Evolutionary conservation across 345 rosid species (phyloP), one percentile per base, ranked within the genome.

Genomic region (Rubroshorea leprosula): DNA sequence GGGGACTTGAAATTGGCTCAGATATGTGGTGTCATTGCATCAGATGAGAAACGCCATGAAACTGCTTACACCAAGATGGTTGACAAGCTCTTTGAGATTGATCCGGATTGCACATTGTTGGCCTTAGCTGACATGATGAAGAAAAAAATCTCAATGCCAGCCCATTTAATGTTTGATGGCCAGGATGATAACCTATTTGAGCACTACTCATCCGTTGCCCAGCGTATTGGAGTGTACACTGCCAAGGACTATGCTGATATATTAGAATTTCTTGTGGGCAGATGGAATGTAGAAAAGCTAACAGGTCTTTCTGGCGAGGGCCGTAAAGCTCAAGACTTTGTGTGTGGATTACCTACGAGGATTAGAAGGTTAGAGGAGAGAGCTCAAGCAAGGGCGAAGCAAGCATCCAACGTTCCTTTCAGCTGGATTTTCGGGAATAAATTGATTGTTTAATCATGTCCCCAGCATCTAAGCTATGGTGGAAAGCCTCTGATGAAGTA

Each of bases 1-100:
- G 90, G 90, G 11, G 87, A 79, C 55, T 21, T 72, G 44, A 81
- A 81, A 56, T 74, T 84, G 63, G 89, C 89, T 3, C 89, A 80
- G 65, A 76, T 80, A 39, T 83, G 89, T 25, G 89, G 89, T 24
- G 80, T 67, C 46, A 83, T 83, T 56, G 89, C 89, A n/a, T 72
- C 86, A 25, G 89, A 83, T 45, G 89, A 83, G 72, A 83, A 68
- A 75, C 89, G 89, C 14, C 86, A 83, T 44, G 89, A 83, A 63
- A 83, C 80, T 35, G 86, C 89, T 15, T 83, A 83, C 73, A 80
- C 89, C 44, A 80, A 83, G 67, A 83, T 80, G 50, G 86, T 80
- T n/a, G 86, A 80, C 70, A 83, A 83, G 65, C 89, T 83, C 25
- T 80, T 80, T 24, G 83, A 83, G 57, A 67, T 83, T 48, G 89